Evolutionary conservation across 2,329 filamentous ascomycete genomes (phyloP), one percentile per base, ranked within the genome.

Genomic region (Tothia fuscella): DNA sequence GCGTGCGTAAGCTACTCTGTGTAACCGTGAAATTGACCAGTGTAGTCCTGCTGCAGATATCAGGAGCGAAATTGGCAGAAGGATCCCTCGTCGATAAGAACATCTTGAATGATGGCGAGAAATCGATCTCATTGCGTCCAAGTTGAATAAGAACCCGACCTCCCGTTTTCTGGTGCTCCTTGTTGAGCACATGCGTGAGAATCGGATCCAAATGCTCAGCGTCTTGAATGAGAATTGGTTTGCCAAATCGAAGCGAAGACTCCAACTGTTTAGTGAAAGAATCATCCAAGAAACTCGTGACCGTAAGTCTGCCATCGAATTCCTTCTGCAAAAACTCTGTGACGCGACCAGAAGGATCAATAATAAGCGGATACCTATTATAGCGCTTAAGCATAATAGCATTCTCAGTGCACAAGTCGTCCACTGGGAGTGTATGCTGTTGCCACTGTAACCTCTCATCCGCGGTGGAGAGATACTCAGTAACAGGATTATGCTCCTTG

Each of bases 21-120:
- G 91, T 98, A 48, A 98, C 89, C 1, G 93, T 96, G 53, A 98
- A 98, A 65, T 98, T 98, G 72, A 98, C 91, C 63, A 98, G 94
- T 0, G 93, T 98, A 5, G 91, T 96, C 55, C 93, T 78, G 70
- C 87, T 94, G 76, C 93, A 98, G 49, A 98, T 86, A 57, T 98
- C 91, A 1, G 91, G 93, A 6, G 91, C 79, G 59, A 98, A 98
- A 6, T 81, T 85, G 20, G 91, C 89, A 31, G 93, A 98, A 1
- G 93, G 93, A 65, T 98, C 91, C 54, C 89, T 75, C 2, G 93
- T 98, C 0, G 89, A 95, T 29, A 98, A 69, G 60, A 93, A 98
- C 24, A 98, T 73, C 65, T 82, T 91, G 72, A 98, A 98, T 0
- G 88, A 78, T 2, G 91, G 89, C 38, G 91, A 98, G 65, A 98